Base-by-base conservation (phyloP, 2,329 filamentous ascomycete species). In the Nothophoma quercina region DNA sequence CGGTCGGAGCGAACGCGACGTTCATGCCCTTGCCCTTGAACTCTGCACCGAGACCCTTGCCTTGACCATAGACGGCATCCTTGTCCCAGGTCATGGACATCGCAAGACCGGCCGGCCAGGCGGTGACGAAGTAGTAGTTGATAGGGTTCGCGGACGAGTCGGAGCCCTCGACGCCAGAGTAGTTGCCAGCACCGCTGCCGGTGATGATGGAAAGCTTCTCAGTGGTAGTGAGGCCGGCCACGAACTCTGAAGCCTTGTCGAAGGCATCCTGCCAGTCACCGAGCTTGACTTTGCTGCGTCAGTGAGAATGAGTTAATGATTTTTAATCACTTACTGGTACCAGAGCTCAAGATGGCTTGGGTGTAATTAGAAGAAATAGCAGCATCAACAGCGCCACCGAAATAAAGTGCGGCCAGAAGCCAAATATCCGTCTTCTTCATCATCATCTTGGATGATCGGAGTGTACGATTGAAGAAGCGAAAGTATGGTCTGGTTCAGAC, bases 131-230 rank as follows among this genome's bases (percentile, higher is more conserved):
- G 40, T 55, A 52, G 36, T 56, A 52, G 26, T 53, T 49, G 44
- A 56, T 55, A 1, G 51, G 56, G 16, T 55, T 52, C 16, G 43
- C 28, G 13, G 52, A 49, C 4, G 51, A 52, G 26, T 58, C 56
- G 16, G 49, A 47, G n/a, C 26, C 38, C 13, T 38, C n/a, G 7
- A 53, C 16, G 16, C 47, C 51, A 13, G 56, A 42, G 12, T 53
- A 56, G 16, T 52, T 55, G 15, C 48, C 36, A 16, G 48, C 52
- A 23, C 40, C 45, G 16, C 46, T 35, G 61, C 69, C 34, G 57
- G 68, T 46, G 63, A 70, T 28, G 19, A 68, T 63, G 58, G 71
- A 75, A 12, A 75, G 62, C 47, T 78, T 78, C 29, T 78, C 75
- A 16, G 71, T 66, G 5, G 69, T 56, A 1, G 70, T 73, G 19